Conservation (phyloP, 2,329 filamentous ascomycete species). For the Colletotrichum sp. region DNA sequence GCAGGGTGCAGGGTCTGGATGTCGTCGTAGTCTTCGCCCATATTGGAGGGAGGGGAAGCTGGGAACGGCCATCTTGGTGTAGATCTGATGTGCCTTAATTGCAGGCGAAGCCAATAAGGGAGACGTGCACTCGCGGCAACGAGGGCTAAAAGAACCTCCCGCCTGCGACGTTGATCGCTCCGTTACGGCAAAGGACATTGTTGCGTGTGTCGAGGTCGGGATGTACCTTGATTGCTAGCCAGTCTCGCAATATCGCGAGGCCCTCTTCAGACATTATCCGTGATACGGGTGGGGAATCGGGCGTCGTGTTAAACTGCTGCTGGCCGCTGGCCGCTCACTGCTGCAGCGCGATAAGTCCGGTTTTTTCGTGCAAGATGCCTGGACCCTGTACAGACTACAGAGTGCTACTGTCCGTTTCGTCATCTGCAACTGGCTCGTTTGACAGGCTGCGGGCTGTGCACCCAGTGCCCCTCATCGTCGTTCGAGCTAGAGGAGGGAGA, state of each 20-base stretch:
- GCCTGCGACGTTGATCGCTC: constrained; percentile 5
- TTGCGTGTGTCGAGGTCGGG: background rate
- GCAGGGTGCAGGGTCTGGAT: constrained; percentile 11
- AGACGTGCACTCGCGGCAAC: constrained; percentile 15
- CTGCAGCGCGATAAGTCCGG: constrained; percentile 6
- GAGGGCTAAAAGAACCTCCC: constrained; percentile 15
- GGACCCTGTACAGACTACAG: constrained; percentile 1
- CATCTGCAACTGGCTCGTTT: constrained; percentile 15
- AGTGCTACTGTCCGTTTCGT: constrained; percentile 13
- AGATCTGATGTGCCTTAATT: constrained; percentile 15
- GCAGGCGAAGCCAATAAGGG: constrained; percentile 1
- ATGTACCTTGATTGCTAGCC: constrained; percentile 5
- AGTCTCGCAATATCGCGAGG: background rate
- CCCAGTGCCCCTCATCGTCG: background rate
- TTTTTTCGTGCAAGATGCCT: constrained; percentile 1
- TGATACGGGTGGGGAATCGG: constrained; percentile 10
- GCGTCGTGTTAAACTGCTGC: constrained; percentile 13
- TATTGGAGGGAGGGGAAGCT: background rate
- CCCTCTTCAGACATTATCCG: constrained; percentile 14
- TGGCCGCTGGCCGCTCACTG: constrained; percentile 1
- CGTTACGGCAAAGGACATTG: background rate
- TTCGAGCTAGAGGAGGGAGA: constrained; percentile 8
- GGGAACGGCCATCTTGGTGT: background rate
- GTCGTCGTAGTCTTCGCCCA: background rate
- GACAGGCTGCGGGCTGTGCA: constrained; percentile 14